Evolutionary conservation across 371 early-diverging fungal species (phyloP), one percentile per base, ranked within the genome.

Genomic region (Mucor piriformis): DNA sequence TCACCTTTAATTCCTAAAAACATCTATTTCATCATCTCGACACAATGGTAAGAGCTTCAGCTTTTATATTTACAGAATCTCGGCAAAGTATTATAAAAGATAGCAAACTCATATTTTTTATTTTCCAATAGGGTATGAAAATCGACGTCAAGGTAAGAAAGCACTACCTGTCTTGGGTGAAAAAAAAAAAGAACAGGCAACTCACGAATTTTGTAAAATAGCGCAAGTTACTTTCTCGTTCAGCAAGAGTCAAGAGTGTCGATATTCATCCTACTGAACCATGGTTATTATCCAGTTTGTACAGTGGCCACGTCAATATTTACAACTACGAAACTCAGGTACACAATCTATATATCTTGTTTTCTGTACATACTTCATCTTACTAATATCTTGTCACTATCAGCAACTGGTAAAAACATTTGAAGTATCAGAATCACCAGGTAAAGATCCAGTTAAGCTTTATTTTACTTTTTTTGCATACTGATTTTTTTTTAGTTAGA

Each of bases 241-340:
- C 96, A 29, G 96, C 95, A 74, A 90, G 99, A 71, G 98, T 98
- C 54, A 98, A 98, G 79, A 91, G 94, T 59, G 88, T 99, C 57
- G 99, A 99, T 79, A 93, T 99, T 73, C 99, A 99, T 79, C 99
- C 99, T 21, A 95, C 97, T 21, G 96, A 99, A 74, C 99, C 99
- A 37, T 99, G 98, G 98, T 83, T 99, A 37, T 82, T 99, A 54
- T 90, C 95, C 24, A 90, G 94, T 60, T 90, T 98, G 61, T 99
- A 99, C 79, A 95, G 95, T 74, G 99, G 99, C 48, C 90, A 93
- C 51, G 93, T 96, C n/a, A 88, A 92, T 69, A 94, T 99, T 32
- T 99, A 98, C 95, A 98, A 99, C 83, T 95, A 99, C 70, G 96
- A 98, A 75, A 97, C 97, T 21, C 95, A 96, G 80, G 95, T 94